Evolutionary conservation across 352 stramenopile species (phyloP), one percentile per base, ranked within the genome.

Genomic region (Pythium coloratum): DNA sequence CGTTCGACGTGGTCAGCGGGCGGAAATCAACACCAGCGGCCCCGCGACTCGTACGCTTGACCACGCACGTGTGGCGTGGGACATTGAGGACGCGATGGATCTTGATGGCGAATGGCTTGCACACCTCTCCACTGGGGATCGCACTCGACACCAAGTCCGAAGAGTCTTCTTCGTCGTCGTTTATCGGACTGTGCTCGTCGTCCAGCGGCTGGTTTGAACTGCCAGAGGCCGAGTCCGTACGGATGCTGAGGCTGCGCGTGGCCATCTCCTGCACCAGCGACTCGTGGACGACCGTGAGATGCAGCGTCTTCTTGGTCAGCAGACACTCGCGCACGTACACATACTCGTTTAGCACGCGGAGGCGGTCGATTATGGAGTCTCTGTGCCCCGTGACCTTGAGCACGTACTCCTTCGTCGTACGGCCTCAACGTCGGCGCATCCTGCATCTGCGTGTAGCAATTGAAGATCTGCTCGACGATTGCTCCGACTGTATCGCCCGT

Each of bases 401-500:
- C 57, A 90, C 76, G 61, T 94, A 96, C 69, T 96, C 82, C 34
- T 73, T 78, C 7, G 51, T 94, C 84, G 71, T 95, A 95, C 13
- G 87, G 82, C 44, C 75, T 75, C 61, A 95, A 69, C 9, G 87
- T 84, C 0, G 86, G 84, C 0, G 87, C 85, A 70, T 94, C 84
- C 4, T 93, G 67, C 18, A 76, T 80, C 64, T 91, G 81, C 64
- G 92, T 86, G 78, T 95, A 95, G 64, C 84, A 95, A 59, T 93
- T 92, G 66, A 95, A 95, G 30, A 95, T 94, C 57, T 92, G 84
- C 79, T 94, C 87, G 30, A 95, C 85, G 68, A 93, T 93, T 69
- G 94, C 82, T 5, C 80, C 84, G n/a, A 95, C 87, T 0, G 87
- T 95, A 67, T 95, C 86, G 3, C 83, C 80, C 0, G 86, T 91